Conservation (phyloP, 164 flowering plant species). For the Piper betle region DNA sequence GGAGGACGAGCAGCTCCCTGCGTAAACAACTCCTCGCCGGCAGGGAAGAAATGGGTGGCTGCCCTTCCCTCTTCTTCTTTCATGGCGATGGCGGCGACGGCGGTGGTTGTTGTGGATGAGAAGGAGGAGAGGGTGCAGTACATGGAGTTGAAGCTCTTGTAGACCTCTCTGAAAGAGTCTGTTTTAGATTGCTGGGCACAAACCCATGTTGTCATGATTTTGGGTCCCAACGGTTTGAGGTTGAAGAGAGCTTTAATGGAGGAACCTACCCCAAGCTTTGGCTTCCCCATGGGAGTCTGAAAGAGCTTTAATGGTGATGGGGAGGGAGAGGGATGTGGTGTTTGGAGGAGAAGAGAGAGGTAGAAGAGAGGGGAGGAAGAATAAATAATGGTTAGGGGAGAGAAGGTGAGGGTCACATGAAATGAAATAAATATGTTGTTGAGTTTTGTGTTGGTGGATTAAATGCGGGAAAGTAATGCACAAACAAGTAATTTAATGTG, state of each 20-base stretch:
- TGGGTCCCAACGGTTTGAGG: not conserved
- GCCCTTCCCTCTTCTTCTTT: slow-evolving; percentile 2
- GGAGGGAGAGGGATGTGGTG: not conserved
- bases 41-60: not conserved
- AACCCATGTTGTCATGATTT: slow-evolving; percentile 8
- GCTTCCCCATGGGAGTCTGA: slow-evolving; percentile 5
- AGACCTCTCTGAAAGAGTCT: slow-evolving; percentile 12
- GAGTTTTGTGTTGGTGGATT: not conserved
- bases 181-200: slow-evolving; percentile 12
- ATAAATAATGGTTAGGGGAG: not conserved
- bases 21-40: slow-evolving; percentile 2
- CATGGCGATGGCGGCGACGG: not conserved
- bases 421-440: slow-evolving; percentile 6
- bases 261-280: slow-evolving; percentile 10
- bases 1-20: slow-evolving; percentile 4
- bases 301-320: not conserved
- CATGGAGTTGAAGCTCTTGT: slow-evolving; percentile 9
- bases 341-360: too few relatives aligned
- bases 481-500: too few relatives aligned
- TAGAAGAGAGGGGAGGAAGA: slow-evolving; percentile 1
- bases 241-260: slow-evolving; percentile 11
- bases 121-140: slow-evolving; percentile 6
- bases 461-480: not conserved
- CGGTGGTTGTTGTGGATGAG: too few relatives aligned
- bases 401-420: not conserved